A percentile compares a stretch with the other conserved stretches of the same genome.
phyloP scores from a whole-genome alignment of 1,284 basidiomycete genomes.

The Puccinia horiana region DNA sequence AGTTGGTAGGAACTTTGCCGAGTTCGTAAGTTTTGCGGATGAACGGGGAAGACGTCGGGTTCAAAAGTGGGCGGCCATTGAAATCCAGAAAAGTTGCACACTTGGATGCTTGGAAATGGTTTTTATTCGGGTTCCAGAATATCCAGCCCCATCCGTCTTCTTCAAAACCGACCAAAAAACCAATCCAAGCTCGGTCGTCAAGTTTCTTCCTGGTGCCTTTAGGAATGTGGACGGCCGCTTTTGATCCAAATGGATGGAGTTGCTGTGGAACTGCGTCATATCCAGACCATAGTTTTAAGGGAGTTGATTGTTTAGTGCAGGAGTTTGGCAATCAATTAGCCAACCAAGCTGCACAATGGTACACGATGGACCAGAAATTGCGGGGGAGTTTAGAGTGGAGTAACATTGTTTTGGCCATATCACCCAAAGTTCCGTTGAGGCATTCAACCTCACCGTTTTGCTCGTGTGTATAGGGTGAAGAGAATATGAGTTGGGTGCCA shows the following conservation, averaged over 20 bases:
- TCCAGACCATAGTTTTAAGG: background rate
- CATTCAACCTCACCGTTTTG: slow-evolving; percentile 19
- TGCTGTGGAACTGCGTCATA: background rate
- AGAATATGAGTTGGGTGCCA: background rate
- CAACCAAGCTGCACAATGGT: background rate
- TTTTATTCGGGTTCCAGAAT: background rate
- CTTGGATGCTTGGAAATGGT: background rate
- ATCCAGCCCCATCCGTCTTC: slow-evolving; percentile 1
- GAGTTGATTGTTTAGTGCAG: background rate
- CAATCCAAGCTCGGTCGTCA: background rate
- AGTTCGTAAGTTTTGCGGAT: background rate
- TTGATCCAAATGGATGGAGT: slow-evolving; percentile 17
- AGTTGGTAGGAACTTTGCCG: no score
- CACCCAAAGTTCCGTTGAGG: slow-evolving; percentile 9
- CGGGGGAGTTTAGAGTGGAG: background rate
- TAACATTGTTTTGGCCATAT: background rate
- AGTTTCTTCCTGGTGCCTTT: background rate
- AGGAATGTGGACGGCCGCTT: background rate
- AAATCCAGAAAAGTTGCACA: background rate
- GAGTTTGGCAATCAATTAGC: background rate
- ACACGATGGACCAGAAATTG: background rate
- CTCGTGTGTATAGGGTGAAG: slow-evolving; percentile 21
- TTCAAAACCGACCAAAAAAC: background rate
- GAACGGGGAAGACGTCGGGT: no score
- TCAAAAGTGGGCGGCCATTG: background rate